Evolutionary conservation across 164 flowering plant species (phyloP), one percentile per base, ranked within the genome.

Genomic region (Sextonia rubra): DNA sequence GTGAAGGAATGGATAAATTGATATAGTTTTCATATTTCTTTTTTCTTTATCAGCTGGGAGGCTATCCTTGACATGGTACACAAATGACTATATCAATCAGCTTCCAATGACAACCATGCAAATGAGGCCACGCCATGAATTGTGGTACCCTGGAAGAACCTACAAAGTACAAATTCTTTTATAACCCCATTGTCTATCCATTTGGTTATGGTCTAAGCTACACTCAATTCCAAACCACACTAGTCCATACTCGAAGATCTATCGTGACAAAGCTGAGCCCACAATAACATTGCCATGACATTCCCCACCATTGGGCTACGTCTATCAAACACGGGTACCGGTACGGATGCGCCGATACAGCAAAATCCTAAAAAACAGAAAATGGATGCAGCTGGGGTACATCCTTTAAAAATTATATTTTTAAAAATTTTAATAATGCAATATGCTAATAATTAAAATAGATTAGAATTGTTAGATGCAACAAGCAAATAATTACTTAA

Each of bases 181-280:
- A 73, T 15, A 88, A 86, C 17, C 22, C 76, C 0, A 63, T 61
- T 0, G 78, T 83, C 11, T 86, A 73, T 47, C 80, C 81, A 52
- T 85, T 81, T 56, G 86, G 85, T 3, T 61, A 80, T 47, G 88
- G 88, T 2, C 71, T 85, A 11, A 83, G 86, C 75, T 85, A 83
- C 77, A 68, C 83, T 55, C 62, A 12, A 0, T 85, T 76, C 81
- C 49, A 14, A 30, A 73, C 79, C 76, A 61, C 48, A 0, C 3
- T 84, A 0, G 17, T 30, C 2, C 23, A 79, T 0, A 56, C 82
- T 4, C 14, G 32, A 23, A 73, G 70, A 4, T 69, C 77, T 1
- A 24, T 76, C 2, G 11, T 18, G 2, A 18, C 67, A 3, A 26
- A 69, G 18, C 26, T 76, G 32, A 30, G 9, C 32, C 29, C 15